Evolutionary conservation across 164 flowering plant genomes (phyloP).

Genomic region (Chimonanthus salicifolius): DNA sequence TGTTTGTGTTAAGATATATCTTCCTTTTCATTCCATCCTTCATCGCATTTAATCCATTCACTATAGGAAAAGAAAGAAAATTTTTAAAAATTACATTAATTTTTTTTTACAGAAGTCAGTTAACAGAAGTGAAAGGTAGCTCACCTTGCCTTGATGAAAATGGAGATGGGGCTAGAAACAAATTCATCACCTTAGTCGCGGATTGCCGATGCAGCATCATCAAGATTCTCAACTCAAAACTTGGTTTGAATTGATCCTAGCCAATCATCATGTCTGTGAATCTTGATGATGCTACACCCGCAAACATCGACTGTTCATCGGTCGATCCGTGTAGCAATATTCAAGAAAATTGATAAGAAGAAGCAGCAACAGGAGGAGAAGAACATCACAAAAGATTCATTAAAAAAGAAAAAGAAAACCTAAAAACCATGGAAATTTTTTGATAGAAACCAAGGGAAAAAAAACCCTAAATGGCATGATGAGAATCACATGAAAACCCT

Average conservation of each 20-base stretch:
- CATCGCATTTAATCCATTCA: background rate
- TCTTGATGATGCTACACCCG: slow-evolving; percentile 4
- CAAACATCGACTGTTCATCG: slow-evolving; percentile 1
- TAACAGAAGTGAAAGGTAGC: background rate
- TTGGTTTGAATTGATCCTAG: background rate
- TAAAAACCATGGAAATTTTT: no score
- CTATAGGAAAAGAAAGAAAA: no score
- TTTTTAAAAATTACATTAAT: background rate
- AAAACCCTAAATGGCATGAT: no score
- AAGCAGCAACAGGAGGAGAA: background rate
- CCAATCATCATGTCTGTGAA: background rate
- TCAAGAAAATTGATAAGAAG: background rate
- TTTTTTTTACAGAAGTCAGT: background rate
- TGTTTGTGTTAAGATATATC: no score
- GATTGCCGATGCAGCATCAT: slow-evolving; percentile 4
- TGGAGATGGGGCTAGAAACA: background rate
- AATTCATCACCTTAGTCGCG: background rate
- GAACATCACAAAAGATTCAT: background rate
- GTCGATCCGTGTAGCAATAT: background rate
- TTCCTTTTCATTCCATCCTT: no score
- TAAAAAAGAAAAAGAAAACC: background rate
- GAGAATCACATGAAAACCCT: no score
- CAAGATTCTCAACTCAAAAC: background rate
- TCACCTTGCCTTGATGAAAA: background rate
- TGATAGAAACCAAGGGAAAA: background rate